Conservation (phyloP, 2,329 filamentous ascomycete species). For the Sporothrix protearum region DNA sequence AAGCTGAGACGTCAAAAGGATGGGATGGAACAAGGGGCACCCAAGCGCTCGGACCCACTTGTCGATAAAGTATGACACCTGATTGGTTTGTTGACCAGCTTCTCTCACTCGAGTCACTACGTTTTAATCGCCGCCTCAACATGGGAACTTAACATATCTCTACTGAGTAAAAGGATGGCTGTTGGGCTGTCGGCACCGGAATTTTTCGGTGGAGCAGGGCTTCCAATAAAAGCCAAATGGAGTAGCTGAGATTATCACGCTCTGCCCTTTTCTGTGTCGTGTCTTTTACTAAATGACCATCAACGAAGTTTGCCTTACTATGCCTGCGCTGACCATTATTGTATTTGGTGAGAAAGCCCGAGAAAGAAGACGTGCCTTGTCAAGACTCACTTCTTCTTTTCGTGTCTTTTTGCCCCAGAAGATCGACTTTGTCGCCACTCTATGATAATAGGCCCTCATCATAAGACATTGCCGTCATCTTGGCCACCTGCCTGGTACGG, state of each 20-base stretch:
- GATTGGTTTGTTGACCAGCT: background rate
- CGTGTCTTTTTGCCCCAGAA: background rate
- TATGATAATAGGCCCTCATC: background rate
- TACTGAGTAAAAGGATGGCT: background rate
- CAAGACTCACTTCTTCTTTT: background rate
- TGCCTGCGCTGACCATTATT: background rate
- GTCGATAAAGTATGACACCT: slow-evolving; percentile 18
- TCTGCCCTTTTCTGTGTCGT: background rate
- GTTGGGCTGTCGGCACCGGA: background rate
- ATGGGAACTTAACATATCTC: background rate
- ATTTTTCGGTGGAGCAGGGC: background rate
- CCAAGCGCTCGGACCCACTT: background rate
- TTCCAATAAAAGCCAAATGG: background rate
- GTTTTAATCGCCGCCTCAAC: background rate
- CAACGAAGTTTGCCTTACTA: background rate
- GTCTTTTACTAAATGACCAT: background rate
- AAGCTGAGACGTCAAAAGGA: slow-evolving; percentile 13
- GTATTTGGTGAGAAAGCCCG: background rate
- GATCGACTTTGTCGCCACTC: slow-evolving; percentile 6
- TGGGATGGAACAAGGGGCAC: slow-evolving; percentile 12
- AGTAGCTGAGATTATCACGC: background rate
- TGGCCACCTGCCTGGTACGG: slow-evolving; percentile 3
- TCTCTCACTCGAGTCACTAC: background rate
- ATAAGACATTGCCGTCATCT: background rate
- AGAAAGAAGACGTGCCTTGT: background rate